Percentiles rank a stretch among this genome's conserved stretches.
Evolutionary conservation across 129 eudicot genomes (phyloP).

Genomic region (Centrapalus pauciflorus): DNA sequence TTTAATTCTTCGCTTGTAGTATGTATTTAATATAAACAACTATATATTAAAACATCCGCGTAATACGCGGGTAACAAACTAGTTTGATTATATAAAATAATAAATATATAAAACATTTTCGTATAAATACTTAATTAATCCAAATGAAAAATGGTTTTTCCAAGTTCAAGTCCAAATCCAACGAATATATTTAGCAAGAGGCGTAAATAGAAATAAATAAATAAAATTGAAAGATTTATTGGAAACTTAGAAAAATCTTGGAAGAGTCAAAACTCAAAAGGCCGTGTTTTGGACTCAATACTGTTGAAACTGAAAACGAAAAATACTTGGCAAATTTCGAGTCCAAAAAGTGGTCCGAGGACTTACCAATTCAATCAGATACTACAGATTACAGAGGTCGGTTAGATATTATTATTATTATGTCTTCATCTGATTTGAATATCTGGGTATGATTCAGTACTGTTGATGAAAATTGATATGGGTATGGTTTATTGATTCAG

Average conservation of each 20-base stretch:
- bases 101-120: too few relatives aligned
- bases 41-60: too few relatives aligned
- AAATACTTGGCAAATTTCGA: slow-evolving; percentile 15
- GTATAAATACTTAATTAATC: too few relatives aligned
- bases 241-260: neutral
- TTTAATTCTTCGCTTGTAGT: too few relatives aligned
- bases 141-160: neutral
- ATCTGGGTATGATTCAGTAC: slow-evolving; percentile 2
- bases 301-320: slow-evolving; percentile 7
- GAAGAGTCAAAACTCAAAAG: slow-evolving; percentile 29
- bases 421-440: neutral
- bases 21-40: too few relatives aligned
- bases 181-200: neutral
- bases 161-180: neutral
- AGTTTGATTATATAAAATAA: too few relatives aligned
- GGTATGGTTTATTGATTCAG: neutral
- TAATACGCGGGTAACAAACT: too few relatives aligned
- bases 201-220: neutral
- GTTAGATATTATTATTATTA: slow-evolving; percentile 11
- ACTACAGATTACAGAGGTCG: too few relatives aligned
- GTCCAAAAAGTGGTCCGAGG: neutral
- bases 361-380: slow-evolving; percentile 17
- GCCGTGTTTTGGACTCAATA: slow-evolving; percentile 30
- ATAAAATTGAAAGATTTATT: neutral
- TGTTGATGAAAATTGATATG: slow-evolving; percentile 14